Evolutionary conservation across 2,329 filamentous ascomycete genomes (phyloP).

Genomic region (Apiospora hydei): DNA sequence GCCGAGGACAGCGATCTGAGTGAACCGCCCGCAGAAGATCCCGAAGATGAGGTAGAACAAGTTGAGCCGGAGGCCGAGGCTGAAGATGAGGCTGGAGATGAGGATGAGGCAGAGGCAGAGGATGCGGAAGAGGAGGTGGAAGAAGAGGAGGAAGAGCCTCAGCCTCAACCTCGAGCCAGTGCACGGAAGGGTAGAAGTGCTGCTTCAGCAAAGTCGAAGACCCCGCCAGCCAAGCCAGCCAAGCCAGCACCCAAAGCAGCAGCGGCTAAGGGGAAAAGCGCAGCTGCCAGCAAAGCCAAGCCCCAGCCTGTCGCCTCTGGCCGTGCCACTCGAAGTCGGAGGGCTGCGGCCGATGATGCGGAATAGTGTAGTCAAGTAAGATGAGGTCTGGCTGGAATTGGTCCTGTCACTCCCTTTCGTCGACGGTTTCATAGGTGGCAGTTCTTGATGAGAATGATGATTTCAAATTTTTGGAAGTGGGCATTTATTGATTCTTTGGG

Average conservation of each 20-base stretch:
- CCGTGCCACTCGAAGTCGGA: constrained; percentile 17
- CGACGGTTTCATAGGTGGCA: not conserved
- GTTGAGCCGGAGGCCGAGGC: constrained; percentile 27
- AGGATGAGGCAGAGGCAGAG: constrained; percentile 32
- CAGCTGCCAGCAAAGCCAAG: constrained; percentile 20
- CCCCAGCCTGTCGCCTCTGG: constrained; percentile 16
- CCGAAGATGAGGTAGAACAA: constrained; percentile 26
- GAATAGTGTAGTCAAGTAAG: not conserved
- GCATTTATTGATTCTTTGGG: not conserved
- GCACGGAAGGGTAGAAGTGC: constrained; percentile 36
- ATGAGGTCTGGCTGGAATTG: not conserved
- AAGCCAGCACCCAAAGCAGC: constrained; percentile 16
- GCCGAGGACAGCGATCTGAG: constrained; percentile 24
- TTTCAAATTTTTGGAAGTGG: not conserved
- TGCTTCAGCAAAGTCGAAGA: constrained; percentile 10
- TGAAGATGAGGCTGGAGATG: constrained; percentile 23
- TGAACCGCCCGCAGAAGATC: constrained; percentile 24
- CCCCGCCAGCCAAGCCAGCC: constrained; percentile 8
- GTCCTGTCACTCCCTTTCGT: not conserved
- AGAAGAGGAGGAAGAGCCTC: constrained; percentile 30
- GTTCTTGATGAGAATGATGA: not conserved
- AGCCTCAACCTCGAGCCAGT: constrained; percentile 33
- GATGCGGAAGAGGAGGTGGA: constrained; percentile 35
- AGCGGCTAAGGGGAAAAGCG: constrained; percentile 2
- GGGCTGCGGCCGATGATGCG: constrained; percentile 6